phyloP scores from a whole-genome alignment of 2,329 filamentous ascomycete genomes.

The Fusarium sp. region DNA sequence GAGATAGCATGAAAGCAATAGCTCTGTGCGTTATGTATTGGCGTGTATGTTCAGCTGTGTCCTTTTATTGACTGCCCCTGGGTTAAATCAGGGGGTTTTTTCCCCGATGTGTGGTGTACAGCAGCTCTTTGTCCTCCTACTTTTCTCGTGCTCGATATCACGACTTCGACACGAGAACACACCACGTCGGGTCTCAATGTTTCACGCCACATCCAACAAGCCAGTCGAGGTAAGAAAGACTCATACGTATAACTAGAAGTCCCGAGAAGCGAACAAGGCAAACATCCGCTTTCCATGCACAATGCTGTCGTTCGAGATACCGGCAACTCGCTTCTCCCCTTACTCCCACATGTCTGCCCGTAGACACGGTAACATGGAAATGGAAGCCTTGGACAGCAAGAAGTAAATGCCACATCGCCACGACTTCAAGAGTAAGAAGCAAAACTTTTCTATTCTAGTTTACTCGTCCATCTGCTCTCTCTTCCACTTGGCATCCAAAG shows the following conservation, averaged over 20 bases:
- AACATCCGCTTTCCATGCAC: neutral
- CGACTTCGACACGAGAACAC: neutral
- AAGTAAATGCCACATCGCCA: neutral
- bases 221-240: no score
- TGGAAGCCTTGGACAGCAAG: neutral
- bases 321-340: neutral
- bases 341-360: neutral
- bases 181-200: neutral
- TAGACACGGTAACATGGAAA: neutral
- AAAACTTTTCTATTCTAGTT: neutral
- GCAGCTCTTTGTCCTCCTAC: neutral
- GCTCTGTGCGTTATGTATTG: neutral
- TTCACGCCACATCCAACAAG: neutral
- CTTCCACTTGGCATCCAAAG: conserved; percentile 35
- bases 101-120: neutral
- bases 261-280: neutral
- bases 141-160: neutral
- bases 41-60: neutral
- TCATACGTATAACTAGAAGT: neutral
- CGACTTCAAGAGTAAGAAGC: neutral
- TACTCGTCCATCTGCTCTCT: conserved; percentile 30
- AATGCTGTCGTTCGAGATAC: neutral
- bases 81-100: neutral
- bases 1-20: neutral
- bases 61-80: neutral